Evolutionary conservation across 2,329 filamentous ascomycete species (phyloP), one percentile per base, ranked within the genome.

Genomic region (Aspergillus novofumigatus): DNA sequence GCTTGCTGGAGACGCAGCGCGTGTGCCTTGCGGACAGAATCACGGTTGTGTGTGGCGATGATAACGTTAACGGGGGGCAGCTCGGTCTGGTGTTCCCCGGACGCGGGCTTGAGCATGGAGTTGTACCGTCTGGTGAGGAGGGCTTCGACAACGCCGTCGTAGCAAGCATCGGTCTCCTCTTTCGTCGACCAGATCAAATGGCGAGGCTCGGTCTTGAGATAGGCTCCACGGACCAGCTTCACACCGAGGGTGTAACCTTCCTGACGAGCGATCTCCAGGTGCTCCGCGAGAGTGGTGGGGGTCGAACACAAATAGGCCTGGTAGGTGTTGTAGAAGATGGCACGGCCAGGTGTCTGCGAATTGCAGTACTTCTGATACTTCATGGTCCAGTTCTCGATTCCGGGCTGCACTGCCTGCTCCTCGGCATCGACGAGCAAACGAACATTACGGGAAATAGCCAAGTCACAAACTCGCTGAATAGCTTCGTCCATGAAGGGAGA

Each of bases 81-180:
- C n/a, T 75, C 64, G 14, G 71, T 64, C 0, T 67, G 60, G 48
- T 72, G 67, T 42, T 75, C 66, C 35, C 77, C 74, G 0, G 66
- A 62, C 14, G 80, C 69, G 7, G 80, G 69, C 58, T 76, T 61
- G 2, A 92, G 76, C 68, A 74, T 74, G 1, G 76, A 67, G 38
- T 79, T 81, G 80, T 89, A 92, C 57, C 81, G 75, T 56, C 85
- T 81, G 42, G 76, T 78, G 20, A 86, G 75, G 2, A 86, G 77
- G 25, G 81, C 79, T 49, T 78, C 75, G 10, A 81, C 79, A 32
- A 85, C 77, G n/a, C 75, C 75, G 62, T 87, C 81, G 69, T 86
- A 87, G 61, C 77, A 80, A 2, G 62, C 59, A 49, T 81, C 78
- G 0, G 79, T 81, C 14, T 79, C 75, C 29, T 75, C 74, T 60